phyloP scores from a whole-genome alignment of 768 basidiomycete genomes.

The Rhodotorula sphaerocarpa region DNA sequence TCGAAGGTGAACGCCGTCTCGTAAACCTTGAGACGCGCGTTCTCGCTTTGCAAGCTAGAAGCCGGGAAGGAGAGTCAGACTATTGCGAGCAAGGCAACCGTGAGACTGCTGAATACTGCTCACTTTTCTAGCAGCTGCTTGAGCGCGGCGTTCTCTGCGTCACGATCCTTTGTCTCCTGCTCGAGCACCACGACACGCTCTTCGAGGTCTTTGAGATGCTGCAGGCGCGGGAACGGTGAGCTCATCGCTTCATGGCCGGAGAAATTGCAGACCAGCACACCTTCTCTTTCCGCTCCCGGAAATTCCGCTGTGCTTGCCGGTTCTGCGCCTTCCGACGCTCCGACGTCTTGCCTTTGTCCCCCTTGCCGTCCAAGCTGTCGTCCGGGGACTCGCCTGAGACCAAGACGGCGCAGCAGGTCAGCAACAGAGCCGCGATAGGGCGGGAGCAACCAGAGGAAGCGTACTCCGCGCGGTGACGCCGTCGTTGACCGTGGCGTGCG shows the following conservation, averaged over 20 bases:
- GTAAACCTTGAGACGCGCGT: slow-evolving; percentile 31
- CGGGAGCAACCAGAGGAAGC: too few relatives aligned
- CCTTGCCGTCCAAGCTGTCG: slow-evolving; percentile 6
- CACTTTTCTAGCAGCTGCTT: slow-evolving; percentile 32
- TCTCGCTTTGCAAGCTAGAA: slow-evolving; percentile 21
- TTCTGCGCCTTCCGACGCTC: slow-evolving; percentile 89
- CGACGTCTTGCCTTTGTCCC: slow-evolving; percentile 27
- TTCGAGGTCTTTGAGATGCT: slow-evolving; percentile 62
- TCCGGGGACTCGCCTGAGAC: slow-evolving; percentile 23
- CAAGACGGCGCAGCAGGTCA: neutral
- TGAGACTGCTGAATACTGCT: neutral
- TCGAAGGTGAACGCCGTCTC: slow-evolving; percentile 32
- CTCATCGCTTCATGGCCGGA: neutral
- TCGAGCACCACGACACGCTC: slow-evolving; percentile 28
- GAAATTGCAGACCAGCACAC: neutral
- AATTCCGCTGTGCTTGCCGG: slow-evolving; percentile 90
- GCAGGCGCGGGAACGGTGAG: slow-evolving; percentile 38
- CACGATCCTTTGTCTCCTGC: slow-evolving; percentile 4
- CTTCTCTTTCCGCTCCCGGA: slow-evolving; percentile 84
- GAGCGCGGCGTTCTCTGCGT: slow-evolving; percentile 29
- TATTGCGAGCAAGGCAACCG: neutral
- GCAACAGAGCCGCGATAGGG: too few relatives aligned
- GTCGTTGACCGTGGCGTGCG: slow-evolving; percentile 15
- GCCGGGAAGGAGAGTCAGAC: neutral
- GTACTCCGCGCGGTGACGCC: slow-evolving; percentile 18